These are phyloP conservation scores for Pleurozium schreberi DNA, from an alignment of 225 moss, liverwort and hornwort species.

Conservation along the genomic window DNA sequence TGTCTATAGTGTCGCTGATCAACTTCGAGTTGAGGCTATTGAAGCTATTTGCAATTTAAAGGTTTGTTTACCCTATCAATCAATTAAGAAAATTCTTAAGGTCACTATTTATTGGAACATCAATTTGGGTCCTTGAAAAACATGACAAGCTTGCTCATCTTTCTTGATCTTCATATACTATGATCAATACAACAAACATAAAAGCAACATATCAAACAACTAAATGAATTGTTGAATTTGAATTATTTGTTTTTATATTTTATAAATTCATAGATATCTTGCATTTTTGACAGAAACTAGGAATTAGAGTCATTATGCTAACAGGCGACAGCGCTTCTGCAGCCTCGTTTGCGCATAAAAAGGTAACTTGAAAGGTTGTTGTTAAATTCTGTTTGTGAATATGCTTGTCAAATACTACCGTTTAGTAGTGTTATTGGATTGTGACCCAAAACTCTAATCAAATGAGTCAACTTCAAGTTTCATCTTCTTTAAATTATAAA, in stretches of 20 bases:
- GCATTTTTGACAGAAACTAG: constrained; percentile 18
- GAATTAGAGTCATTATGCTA: constrained; percentile 37
- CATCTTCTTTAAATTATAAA: neutral
- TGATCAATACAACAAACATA: neutral
- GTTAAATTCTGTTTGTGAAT: neutral
- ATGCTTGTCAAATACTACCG: neutral
- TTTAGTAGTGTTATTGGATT: neutral
- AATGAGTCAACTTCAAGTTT: neutral
- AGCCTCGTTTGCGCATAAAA: constrained; percentile 24
- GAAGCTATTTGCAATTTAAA: constrained; percentile 31
- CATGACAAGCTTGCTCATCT: neutral
- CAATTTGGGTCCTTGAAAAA: neutral
- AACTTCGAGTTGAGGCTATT: constrained; percentile 26
- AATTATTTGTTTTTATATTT: neutral
- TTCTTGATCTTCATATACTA: neutral
- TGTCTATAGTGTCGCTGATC: constrained; percentile 34
- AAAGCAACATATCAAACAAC: neutral
- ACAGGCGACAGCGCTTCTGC: constrained; percentile 35
- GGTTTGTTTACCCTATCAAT: neutral
- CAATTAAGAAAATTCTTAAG: neutral
- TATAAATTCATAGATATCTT: neutral
- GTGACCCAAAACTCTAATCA: neutral
- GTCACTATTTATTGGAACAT: neutral
- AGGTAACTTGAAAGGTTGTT: neutral
- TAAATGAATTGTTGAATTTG: neutral